Evolutionary conservation across 257 asterid species (phyloP), one percentile per base, ranked within the genome.

Genomic region (Solanum gandarillasii): DNA sequence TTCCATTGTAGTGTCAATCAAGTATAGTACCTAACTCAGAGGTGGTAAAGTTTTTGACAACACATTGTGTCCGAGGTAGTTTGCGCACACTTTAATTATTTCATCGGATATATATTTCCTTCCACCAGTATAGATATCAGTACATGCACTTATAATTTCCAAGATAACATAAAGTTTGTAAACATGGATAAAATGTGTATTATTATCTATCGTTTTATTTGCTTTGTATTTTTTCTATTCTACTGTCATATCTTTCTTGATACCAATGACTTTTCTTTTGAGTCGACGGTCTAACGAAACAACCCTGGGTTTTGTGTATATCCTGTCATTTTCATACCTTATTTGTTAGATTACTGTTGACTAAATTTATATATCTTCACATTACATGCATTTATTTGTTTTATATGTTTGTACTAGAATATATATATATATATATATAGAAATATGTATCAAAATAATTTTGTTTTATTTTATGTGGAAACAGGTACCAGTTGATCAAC

Each of bases 401-500:
- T 41, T 25, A 25, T 78, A 78, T 4, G n/a, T 79, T 41, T 46
- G n/a, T 79, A 79, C 5, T 9, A n/a, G 9, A 76, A 46, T 65
- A 29, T 34, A 31, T 34, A 72, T 65, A n/a, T n/a, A n/a, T 34
- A 41, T 43, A 43, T 65, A 31, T 34, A 32, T 34, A 73, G 5
- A 41, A 6, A 20, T n/a, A 21, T 48, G 8, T 12, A 34, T 14
- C 5, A 35, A 62, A 87, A 32, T 6, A 25, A 39, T 73, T 23
- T 87, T 12, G 14, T 73, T 18, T 6, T 14, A 65, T 3, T 67
- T 85, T 38, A 7, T 68, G 75, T 9, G 0, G 48, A 48, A 87
- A 52, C 88, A 92, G 94, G 94, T 91, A 16, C 93, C 94, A 12
- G 92, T 91, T 73, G 92, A 91, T 90, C 89, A 91, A 84, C 93